Percentiles rank a stretch among this genome's conserved stretches.
phyloP scores from a whole-genome alignment of 495 filamentous ascomycete genomes.

The Articulospora tetracladia region DNA sequence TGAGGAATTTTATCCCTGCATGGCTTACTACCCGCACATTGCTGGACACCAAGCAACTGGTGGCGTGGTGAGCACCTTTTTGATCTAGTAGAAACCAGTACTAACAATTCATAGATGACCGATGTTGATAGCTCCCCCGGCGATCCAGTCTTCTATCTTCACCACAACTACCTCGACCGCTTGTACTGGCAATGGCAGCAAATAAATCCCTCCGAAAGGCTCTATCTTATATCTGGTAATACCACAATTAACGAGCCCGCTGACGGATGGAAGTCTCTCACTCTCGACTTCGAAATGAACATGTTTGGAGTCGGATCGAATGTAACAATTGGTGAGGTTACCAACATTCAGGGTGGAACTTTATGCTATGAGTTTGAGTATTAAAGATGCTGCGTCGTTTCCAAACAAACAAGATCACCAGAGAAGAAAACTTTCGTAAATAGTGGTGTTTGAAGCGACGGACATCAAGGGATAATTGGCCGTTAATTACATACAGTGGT shows the following conservation, averaged over 20 bases:
- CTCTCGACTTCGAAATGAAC: background rate
- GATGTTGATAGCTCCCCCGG: slow-evolving; percentile 2
- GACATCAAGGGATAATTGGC: too few relatives aligned
- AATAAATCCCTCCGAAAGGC: background rate
- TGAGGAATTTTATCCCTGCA: background rate
- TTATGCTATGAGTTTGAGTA: slow-evolving; percentile 4
- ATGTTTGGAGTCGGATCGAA: background rate
- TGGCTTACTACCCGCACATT: slow-evolving; percentile 1
- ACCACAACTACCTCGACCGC: slow-evolving; percentile 3
- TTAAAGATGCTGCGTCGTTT: too few relatives aligned
- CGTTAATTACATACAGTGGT: too few relatives aligned
- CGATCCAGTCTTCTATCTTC: slow-evolving; percentile 10
- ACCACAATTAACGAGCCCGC: background rate
- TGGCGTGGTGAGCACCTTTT: background rate
- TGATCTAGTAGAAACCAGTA: too few relatives aligned
- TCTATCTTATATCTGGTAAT: background rate
- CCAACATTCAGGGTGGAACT: background rate
- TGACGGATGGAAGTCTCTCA: background rate
- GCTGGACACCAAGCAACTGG: background rate
- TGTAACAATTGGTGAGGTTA: background rate
- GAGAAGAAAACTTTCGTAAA: too few relatives aligned
- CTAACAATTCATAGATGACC: background rate
- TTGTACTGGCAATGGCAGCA: slow-evolving; percentile 7
- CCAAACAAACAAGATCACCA: too few relatives aligned
- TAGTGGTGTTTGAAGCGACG: too few relatives aligned